A percentile compares a stretch with the other conserved stretches of the same genome.
Evolutionary conservation across 805 yeast species (phyloP).

Genomic region (Danielia oregonensis): DNA sequence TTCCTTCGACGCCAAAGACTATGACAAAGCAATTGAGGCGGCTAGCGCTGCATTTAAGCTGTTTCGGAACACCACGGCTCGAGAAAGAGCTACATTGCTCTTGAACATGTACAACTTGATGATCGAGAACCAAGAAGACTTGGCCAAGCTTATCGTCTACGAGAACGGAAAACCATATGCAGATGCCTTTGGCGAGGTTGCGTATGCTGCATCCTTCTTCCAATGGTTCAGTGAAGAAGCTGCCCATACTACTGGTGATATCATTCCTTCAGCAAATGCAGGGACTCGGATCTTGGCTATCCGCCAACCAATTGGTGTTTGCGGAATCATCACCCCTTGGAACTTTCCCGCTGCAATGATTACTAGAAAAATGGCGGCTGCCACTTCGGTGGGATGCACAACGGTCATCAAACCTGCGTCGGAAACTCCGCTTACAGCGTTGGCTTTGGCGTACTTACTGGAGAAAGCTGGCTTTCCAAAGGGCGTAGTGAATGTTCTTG

Average conservation of each 20-base stretch:
- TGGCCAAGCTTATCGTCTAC: slow-evolving; percentile 58
- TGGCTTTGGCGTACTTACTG: slow-evolving; percentile 60
- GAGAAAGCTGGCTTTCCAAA: slow-evolving; percentile 68
- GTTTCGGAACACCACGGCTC: slow-evolving; percentile 52
- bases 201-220: slow-evolving; percentile 69
- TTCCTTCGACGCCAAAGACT: slow-evolving; percentile 47
- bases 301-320: slow-evolving; percentile 78
- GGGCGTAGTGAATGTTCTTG: slow-evolving; percentile 61
- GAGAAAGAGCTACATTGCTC: slow-evolving; percentile 53
- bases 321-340: slow-evolving; percentile 81
- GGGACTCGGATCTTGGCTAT: slow-evolving; percentile 51
- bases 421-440: slow-evolving; percentile 71
- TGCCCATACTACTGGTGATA: slow-evolving; percentile 65
- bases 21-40: slow-evolving; percentile 51
- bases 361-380: slow-evolving; percentile 71
- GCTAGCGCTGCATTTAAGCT: slow-evolving; percentile 51
- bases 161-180: slow-evolving; percentile 75
- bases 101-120: slow-evolving; percentile 50
- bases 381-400: slow-evolving; percentile 77
- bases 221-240: slow-evolving; percentile 91
- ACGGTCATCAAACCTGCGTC: slow-evolving; percentile 73
- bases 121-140: slow-evolving; percentile 56
- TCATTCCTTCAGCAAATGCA: slow-evolving; percentile 51
- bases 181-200: slow-evolving; percentile 71
- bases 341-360: slow-evolving; percentile 82